Evolutionary conservation across 345 rosid species (phyloP), one percentile per base, ranked within the genome.

Genomic region (Eucalyptus pauciflora): DNA sequence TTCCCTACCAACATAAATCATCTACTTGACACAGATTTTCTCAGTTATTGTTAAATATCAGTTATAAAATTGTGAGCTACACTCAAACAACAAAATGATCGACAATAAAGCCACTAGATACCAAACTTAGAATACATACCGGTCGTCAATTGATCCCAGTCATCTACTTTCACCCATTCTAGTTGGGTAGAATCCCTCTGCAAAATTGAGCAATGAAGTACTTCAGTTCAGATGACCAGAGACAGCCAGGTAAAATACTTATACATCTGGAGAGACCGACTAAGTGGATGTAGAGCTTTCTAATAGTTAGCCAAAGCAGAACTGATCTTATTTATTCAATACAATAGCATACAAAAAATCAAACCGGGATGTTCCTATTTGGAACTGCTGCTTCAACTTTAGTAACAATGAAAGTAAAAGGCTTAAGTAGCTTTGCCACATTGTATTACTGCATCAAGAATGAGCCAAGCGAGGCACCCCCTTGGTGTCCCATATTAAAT

Each of bases 81-180:
- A 48, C 85, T 76, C 48, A 76, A 76, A 41, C 27, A 18, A 18
- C 25, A 22, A 33, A 76, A 76, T 37, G 62, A 31, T 29, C 52
- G 64, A 86, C 25, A 10, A 87, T 24, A 48, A 86, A 56, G 37
- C 85, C 43, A 56, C 56, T 88, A 76, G 7, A 76, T 12, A 76
- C 48, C 85, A 41, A 31, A 33, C 69, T 54, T 86, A 60, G 50
- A 24, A 51, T 85, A 92, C 93, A 80, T 94, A 96, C 98, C 90
- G 33, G 80, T 86, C 43, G 93, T 88, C 87, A 94, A 91, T 87
- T 89, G 90, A 88, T 95, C 97, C 96, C 97, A 98, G 90, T 88
- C 92, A 41, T 88, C 91, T 76, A 96, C 98, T 94, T 92, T 97
- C 86, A 96, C 89, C 99, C 99, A 96, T 89, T 88, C 92, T 88